Evolutionary conservation across 495 filamentous ascomycete species (phyloP), one percentile per base, ranked within the genome.

Genomic region (Melanomma pulvis-pyrius): DNA sequence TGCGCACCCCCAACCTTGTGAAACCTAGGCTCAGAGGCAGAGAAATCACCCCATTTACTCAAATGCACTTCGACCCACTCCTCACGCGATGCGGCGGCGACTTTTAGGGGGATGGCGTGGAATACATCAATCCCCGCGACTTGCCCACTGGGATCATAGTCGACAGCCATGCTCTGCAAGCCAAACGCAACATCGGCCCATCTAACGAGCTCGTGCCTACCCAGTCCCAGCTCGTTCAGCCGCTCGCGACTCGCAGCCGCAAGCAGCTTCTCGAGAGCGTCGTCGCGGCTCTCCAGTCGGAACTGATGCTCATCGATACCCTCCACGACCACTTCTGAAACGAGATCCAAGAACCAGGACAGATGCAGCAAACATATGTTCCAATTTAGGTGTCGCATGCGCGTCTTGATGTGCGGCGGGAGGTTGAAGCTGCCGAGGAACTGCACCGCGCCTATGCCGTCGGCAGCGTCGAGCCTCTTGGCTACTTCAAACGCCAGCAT

Each of bases 401-500:
- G 78, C 1, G 41, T 29, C 63, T 83, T 83, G 75, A 84, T 83
- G 61, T 84, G 80, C 0, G 84, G 85, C 8, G 84, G 82, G 9
- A 79, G 75, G 64, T 83, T 77, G 56, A 79, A 76, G 39, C 46
- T 66, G 6, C 72, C 79, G 1, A 78, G 67, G 64, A 81, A 79
- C 4, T 51, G 12, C 0, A 82, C 77, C 22, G 62, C 57, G n/a
- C n/a, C n/a, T n/a, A n/a, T n/a, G 17, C 64, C 72, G 29, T 53
- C 70, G 13, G 8, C 12, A 0, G 32, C 51, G n/a, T 83, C 75
- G 6, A 87, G 77, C 2, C 65, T 13, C 68, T 86, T 86, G 24
- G 76, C 70, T 3, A 82, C 64, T 61, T 87, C 86, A 34, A 86
- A 88, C 2, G 83, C 81, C 5, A 86, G 49, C 74, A 85, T 83